Conservation (phyloP, 1,139 yeast genomes). For the Hyphopichia buzzinii region DNA sequence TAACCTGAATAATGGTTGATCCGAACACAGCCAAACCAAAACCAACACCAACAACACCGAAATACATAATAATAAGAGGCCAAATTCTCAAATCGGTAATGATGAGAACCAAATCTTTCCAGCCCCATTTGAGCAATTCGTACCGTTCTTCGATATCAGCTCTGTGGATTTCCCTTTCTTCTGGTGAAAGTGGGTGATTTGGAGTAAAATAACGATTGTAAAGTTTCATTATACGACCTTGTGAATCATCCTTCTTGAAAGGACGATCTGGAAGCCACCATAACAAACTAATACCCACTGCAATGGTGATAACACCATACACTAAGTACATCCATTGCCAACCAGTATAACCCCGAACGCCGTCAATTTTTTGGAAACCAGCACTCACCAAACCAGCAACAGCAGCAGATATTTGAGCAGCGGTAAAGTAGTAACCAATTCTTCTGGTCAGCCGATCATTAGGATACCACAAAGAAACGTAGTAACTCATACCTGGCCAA, state of each 20-base stretch:
- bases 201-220: slow-evolving; percentile 33
- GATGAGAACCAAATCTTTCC: slow-evolving; percentile 57
- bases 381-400: slow-evolving; percentile 85
- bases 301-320: slow-evolving; percentile 71
- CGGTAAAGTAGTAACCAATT: slow-evolving; percentile 87
- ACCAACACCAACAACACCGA: slow-evolving; percentile 90
- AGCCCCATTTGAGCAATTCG: slow-evolving; percentile 51
- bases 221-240: slow-evolving; percentile 13
- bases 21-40: slow-evolving; percentile 84
- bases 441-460: slow-evolving; percentile 72
- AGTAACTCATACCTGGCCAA: slow-evolving; percentile 93
- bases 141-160: slow-evolving; percentile 56
- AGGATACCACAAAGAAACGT: slow-evolving; percentile 84
- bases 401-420: slow-evolving; percentile 85
- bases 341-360: slow-evolving; percentile 65
- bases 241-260: slow-evolving; percentile 14
- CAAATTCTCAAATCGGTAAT: slow-evolving; percentile 65
- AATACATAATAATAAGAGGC: slow-evolving; percentile 85
- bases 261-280: slow-evolving; percentile 90
- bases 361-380: slow-evolving; percentile 83
- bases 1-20: slow-evolving; percentile 69
- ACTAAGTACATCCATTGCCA: slow-evolving; percentile 88
- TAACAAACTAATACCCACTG: slow-evolving; percentile 59
- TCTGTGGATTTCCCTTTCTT: slow-evolving; percentile 58
- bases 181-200: slow-evolving; percentile 49